Conservation (phyloP, 208 protist species). For the Trypanosoma mega region DNA sequence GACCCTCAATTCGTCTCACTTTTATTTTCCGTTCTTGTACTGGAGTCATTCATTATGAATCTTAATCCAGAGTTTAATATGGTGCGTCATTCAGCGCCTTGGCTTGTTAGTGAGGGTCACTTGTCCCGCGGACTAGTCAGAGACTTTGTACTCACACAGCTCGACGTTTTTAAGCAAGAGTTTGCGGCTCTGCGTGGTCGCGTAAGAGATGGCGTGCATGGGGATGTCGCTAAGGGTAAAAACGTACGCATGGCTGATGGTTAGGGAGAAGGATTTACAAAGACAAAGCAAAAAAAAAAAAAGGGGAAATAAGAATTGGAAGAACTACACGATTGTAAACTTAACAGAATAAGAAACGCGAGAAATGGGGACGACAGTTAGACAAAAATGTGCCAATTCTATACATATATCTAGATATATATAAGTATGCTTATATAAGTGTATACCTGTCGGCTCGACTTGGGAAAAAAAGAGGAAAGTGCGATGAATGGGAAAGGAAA, state of each 20-base stretch:
- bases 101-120: constrained; percentile 86
- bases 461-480: too few species aligned
- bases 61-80: constrained; percentile 91
- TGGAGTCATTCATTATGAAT: constrained; percentile 93
- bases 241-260: constrained; percentile 37
- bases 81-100: constrained; percentile 85
- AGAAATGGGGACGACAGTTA: too few species aligned
- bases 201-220: constrained; percentile 52
- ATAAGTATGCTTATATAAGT: too few species aligned
- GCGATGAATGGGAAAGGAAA: too few species aligned
- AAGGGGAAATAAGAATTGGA: background rate
- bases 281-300: background rate
- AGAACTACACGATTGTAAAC: too few species aligned
- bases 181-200: constrained; percentile 56
- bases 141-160: constrained; percentile 65
- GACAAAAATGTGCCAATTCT: too few species aligned
- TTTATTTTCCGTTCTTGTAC: constrained; percentile 88
- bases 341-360: too few species aligned
- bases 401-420: too few species aligned
- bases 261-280: constrained; percentile 6
- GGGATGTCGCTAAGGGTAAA: constrained; percentile 39
- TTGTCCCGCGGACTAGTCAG: constrained; percentile 80
- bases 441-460: too few species aligned
- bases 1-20: constrained; percentile 88
- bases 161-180: constrained; percentile 62